These are phyloP conservation scores for Apiotrichum veenhuisii DNA, from an alignment of 1,284 basidiomycete genomes.

Conservation along the genomic window DNA sequence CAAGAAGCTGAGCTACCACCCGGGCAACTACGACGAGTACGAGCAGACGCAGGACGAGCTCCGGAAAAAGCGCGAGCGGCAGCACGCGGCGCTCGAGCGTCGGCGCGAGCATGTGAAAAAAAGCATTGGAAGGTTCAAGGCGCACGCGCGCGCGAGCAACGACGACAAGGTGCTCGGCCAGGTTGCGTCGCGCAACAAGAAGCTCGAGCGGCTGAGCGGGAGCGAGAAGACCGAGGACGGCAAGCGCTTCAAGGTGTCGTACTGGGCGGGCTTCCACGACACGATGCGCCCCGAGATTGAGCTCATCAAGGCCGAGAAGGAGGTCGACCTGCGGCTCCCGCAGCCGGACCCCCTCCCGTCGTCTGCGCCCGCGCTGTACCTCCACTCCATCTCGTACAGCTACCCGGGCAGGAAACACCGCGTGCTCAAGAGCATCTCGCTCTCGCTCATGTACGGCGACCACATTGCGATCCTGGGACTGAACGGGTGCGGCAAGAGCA, in stretches of 20 bases:
- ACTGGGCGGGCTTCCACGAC: slow-evolving; percentile 55
- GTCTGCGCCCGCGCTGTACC: slow-evolving; percentile 56
- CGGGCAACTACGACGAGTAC: slow-evolving; percentile 22
- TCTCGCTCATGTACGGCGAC: slow-evolving; percentile 59
- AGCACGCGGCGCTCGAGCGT: slow-evolving; percentile 59
- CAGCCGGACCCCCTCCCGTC: slow-evolving; percentile 53
- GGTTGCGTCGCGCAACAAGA: slow-evolving; percentile 61
- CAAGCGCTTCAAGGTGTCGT: slow-evolving; percentile 60
- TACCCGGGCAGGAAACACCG: slow-evolving; percentile 46
- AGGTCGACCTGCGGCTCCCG: slow-evolving; percentile 55
- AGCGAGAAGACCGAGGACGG: slow-evolving; percentile 55
- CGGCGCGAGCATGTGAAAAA: slow-evolving; percentile 54
- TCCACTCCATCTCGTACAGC: slow-evolving; percentile 55
- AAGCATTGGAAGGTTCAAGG: slow-evolving; percentile 16
- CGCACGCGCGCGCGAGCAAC: slow-evolving; percentile 11
- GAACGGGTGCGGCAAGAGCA: slow-evolving; percentile 61
- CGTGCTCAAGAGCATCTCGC: slow-evolving; percentile 56
- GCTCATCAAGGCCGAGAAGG: slow-evolving; percentile 55
- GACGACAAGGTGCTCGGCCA: slow-evolving; percentile 22
- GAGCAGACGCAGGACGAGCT: slow-evolving; percentile 21
- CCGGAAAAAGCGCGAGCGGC: slow-evolving; percentile 53
- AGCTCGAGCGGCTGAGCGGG: slow-evolving; percentile 60
- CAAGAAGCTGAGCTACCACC: slow-evolving; percentile 55
- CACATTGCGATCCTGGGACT: slow-evolving; percentile 60
- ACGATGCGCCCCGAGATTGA: slow-evolving; percentile 55